phyloP scores from a whole-genome alignment of 257 asterid species.

The Prunella vulgaris region DNA sequence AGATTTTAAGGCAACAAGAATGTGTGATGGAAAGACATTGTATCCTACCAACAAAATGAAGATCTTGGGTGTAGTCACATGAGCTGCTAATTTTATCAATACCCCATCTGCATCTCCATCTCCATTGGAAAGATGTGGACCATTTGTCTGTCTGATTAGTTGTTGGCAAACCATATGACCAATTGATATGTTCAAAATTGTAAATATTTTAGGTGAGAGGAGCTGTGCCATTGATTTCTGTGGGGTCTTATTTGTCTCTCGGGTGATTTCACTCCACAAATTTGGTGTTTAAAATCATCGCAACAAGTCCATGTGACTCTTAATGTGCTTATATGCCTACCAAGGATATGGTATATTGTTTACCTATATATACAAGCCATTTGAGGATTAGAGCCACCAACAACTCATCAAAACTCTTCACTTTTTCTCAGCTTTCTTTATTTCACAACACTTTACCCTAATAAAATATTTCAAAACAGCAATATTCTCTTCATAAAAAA shows the following conservation, averaged over 20 bases:
- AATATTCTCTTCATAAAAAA: not conserved
- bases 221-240: not conserved
- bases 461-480: not conserved
- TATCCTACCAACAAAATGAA: not conserved
- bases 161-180: not conserved
- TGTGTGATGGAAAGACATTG: not conserved
- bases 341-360: not conserved
- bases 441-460: not conserved
- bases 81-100: not conserved
- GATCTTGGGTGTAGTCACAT: not conserved
- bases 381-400: not conserved
- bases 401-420: not conserved
- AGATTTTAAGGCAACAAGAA: too few species aligned
- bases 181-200: too few species aligned
- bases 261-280: not conserved
- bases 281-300: not conserved
- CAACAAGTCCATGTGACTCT: not conserved
- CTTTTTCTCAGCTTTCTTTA: not conserved
- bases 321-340: too few species aligned
- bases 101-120: not conserved
- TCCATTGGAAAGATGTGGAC: not conserved
- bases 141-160: not conserved
- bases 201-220: not conserved
- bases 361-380: not conserved
- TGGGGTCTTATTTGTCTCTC: not conserved